Evolutionary conservation across 1,139 yeast species (phyloP), one percentile per base, ranked within the genome.

Genomic region (Lodderomyces oxycetoniae): DNA sequence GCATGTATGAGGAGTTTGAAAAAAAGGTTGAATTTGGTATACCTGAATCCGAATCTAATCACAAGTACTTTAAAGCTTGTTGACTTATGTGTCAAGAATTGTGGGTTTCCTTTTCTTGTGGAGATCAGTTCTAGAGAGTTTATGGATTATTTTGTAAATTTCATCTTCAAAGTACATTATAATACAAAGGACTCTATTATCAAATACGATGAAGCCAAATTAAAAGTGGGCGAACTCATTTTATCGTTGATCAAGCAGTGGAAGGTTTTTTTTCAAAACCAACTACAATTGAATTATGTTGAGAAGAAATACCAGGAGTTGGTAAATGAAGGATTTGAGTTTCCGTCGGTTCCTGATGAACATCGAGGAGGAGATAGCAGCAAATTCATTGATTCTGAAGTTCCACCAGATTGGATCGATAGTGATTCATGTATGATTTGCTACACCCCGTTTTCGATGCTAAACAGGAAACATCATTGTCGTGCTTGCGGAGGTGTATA

Each of bases 341-440:
- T 89, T 49, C 95, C 95, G 8, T 63, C 67, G n/a, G 56, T 67
- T 12, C 61, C 71, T 32, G 36, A 26, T 20, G 39, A 51, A 60
- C 26, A 55, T 50, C 9, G 14, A 6, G 26, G 26, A 24, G 22
- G 22, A 19, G 22, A 7, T 7, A 28, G 56, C 67, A 56, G 68
- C 31, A 65, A 61, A 14, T 77, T 88, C 57, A 77, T 35, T 26
- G 97, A 91, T 52, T 76, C 96, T 2, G 84, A 80, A 41, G 89
- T 91, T 4, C 96, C 99, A 3, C 98, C 98, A 0, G 97, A 89
- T 49, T 91, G 99, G 99, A 80, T 85, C 16, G 98, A 93, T 51
- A 81, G 88, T 12, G 95, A 88, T 49, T 87, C 86, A 9, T 91
- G 99, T 56, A 89, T 93, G 97, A 79, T 86, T 39, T 87, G 97